phyloP scores from a whole-genome alignment of 2,329 filamentous ascomycete species.

The Fusarium robinianum region DNA sequence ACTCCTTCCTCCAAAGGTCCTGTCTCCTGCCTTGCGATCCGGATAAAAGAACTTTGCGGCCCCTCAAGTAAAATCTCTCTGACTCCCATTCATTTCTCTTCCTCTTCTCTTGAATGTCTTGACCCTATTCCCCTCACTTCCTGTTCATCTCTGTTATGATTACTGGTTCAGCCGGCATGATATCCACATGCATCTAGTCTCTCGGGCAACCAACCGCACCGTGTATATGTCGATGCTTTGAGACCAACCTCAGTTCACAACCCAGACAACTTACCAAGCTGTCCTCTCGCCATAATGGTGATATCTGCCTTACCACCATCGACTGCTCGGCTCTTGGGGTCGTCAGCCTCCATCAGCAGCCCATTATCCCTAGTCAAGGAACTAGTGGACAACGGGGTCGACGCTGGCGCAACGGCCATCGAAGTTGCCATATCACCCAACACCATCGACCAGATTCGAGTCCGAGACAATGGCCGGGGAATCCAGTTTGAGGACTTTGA shows the following conservation, averaged over 20 bases:
- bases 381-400: constrained; percentile 76
- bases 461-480: constrained; percentile 75
- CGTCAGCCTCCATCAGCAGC: constrained; percentile 62
- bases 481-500: constrained; percentile 66
- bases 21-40: no score
- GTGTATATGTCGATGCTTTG: constrained; percentile 26
- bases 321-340: constrained; percentile 61
- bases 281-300: constrained; percentile 44
- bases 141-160: constrained; percentile 11
- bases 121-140: neutral
- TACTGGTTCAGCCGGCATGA: constrained; percentile 28
- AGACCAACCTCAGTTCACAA: constrained; percentile 17
- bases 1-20: no score
- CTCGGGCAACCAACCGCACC: constrained; percentile 31
- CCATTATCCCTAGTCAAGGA: constrained; percentile 72
- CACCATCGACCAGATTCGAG: constrained; percentile 69
- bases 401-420: constrained; percentile 69
- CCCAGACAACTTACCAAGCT: constrained; percentile 16
- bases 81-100: neutral
- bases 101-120: constrained; percentile 1
- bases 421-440: constrained; percentile 68
- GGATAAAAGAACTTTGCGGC: no score
- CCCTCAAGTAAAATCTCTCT: no score
- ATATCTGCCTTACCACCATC: constrained; percentile 55
- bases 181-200: constrained; percentile 34